Conservation (phyloP, 345 rosid species). For the Brassica rapa region DNA sequence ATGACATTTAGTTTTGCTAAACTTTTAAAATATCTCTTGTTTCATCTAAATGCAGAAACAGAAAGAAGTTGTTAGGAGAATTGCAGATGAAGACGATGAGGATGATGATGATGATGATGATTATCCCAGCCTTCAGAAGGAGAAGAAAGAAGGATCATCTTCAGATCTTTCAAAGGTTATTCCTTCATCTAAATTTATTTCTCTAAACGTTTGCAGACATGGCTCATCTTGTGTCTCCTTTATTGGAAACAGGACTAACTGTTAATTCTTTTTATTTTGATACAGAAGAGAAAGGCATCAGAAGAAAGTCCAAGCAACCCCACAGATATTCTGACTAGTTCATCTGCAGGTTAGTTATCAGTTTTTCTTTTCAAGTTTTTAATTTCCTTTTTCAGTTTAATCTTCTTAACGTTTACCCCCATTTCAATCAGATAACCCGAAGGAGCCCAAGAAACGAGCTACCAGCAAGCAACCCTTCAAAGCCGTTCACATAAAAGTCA, state of each 20-base stretch:
- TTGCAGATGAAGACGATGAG: conserved; percentile 59
- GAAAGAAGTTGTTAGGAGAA: conserved; percentile 58
- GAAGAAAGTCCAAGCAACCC: conserved; percentile 51
- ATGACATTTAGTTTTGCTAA: conserved; percentile 10
- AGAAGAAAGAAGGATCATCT: conserved; percentile 33
- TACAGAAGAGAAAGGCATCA: conserved; percentile 58
- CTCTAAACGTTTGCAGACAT: background rate
- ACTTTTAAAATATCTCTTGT: conserved; percentile 1
- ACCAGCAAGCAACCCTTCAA: conserved; percentile 42
- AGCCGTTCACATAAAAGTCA: conserved; percentile 48
- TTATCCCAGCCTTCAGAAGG: conserved; percentile 27
- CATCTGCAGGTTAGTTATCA: conserved; percentile 46
- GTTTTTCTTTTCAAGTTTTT: background rate
- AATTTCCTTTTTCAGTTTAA: background rate
- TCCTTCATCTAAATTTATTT: conserved; percentile 13
- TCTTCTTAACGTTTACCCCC: background rate
- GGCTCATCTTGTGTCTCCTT: background rate
- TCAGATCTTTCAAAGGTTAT: conserved; percentile 39
- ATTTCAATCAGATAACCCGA: conserved; percentile 33
- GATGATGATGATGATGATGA: conserved; percentile 40
- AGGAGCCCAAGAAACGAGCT: conserved; percentile 32
- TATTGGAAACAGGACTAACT: conserved; percentile 8
- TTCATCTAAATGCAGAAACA: conserved; percentile 41
- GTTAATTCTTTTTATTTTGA: background rate
- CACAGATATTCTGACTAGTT: conserved; percentile 49